Base-by-base conservation (phyloP, 2,329 filamentous ascomycete genomes). In the Cordyceps javanica region DNA sequence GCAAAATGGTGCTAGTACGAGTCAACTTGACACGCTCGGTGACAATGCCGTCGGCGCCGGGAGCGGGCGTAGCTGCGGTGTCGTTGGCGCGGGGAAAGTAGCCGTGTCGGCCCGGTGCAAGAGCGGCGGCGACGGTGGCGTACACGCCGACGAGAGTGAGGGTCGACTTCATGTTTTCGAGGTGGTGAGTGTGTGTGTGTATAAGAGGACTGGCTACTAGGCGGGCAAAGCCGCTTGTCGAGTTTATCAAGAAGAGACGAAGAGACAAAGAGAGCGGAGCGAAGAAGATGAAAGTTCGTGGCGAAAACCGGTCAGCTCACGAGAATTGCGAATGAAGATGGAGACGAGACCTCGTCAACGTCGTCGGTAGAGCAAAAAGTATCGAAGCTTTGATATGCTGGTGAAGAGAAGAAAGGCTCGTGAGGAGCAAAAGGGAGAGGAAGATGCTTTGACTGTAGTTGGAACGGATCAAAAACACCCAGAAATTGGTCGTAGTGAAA, bases 1-100 rank as follows among this genome's bases (percentile, higher is more conserved):
- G 82, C 65, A 77, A 83, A 71, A 84, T 74, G 69, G 82, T 85
- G 61, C 79, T 72, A 62, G 82, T 71, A 67, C 80, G 71, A 59
- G 80, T 83, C 67, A 76, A 72, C 73, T 78, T 75, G 72, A 83
- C 74, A 63, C 80, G 75, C 59, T 75, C 62, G 38, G 75, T 77
- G 55, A 74, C 76, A 63, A 67, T 59, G 57, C 30, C 41, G 34
- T 41, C 46, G 21, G 44, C 57, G 19, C 59, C 39, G 23, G 55
- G 42, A 28, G 44, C 8, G 9, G 32, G 2, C 30, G 58, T 58
- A 59, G 62, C 54, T 51, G 60, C 51, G 52, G 62, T 59, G 58
- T 62, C 62, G 54, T 65, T 60, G 59, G 32, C 59, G 38, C 57
- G 57, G 44, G 57, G 57, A 46, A 59, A 59, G 39, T 55, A 41